phyloP scores from a whole-genome alignment of 2,329 filamentous ascomycete genomes.

The Fusarium guadeloupense region DNA sequence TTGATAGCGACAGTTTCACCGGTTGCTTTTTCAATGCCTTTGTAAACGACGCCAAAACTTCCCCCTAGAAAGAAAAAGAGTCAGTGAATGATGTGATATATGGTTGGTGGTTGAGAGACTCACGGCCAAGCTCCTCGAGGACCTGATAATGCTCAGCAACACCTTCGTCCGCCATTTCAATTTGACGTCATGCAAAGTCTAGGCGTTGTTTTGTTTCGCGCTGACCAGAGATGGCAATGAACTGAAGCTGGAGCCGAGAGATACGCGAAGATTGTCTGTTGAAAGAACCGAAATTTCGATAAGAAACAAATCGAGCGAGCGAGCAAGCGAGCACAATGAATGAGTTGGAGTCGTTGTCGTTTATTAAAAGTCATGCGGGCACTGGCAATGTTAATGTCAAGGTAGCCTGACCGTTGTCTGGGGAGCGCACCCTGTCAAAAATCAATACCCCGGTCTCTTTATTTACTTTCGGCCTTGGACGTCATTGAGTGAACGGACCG shows the following conservation, averaged over 20 bases:
- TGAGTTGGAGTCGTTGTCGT: not conserved
- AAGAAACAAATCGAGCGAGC: not conserved
- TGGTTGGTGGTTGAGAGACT: slow-evolving; percentile 52
- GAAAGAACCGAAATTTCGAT: slow-evolving; percentile 6
- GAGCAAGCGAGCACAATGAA: slow-evolving; percentile 24
- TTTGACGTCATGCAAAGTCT: slow-evolving; percentile 41
- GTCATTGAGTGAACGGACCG: slow-evolving; percentile 19
- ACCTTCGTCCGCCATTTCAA: slow-evolving; percentile 66
- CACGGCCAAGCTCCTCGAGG: slow-evolving; percentile 94
- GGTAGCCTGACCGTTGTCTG: slow-evolving; percentile 46
- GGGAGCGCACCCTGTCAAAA: slow-evolving; percentile 47
- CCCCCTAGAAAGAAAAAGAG: slow-evolving; percentile 71
- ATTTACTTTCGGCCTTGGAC: slow-evolving; percentile 53
- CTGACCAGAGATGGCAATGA: slow-evolving; percentile 7
- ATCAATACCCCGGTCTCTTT: slow-evolving; percentile 46
- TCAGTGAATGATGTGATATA: slow-evolving; percentile 10
- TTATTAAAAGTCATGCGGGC: slow-evolving; percentile 35
- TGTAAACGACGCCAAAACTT: slow-evolving; percentile 97
- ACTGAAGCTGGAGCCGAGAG: slow-evolving; percentile 6
- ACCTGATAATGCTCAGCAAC: slow-evolving; percentile 92
- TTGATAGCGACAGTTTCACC: slow-evolving; percentile 97
- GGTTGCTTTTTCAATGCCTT: slow-evolving; percentile 89
- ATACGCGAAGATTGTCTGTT: slow-evolving; percentile 8
- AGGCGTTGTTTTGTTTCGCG: slow-evolving; percentile 18
- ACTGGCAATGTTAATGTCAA: slow-evolving; percentile 19